These are phyloP conservation scores for Trichocladium antarcticum DNA, from an alignment of 495 filamentous ascomycete species.

Conservation along the genomic window DNA sequence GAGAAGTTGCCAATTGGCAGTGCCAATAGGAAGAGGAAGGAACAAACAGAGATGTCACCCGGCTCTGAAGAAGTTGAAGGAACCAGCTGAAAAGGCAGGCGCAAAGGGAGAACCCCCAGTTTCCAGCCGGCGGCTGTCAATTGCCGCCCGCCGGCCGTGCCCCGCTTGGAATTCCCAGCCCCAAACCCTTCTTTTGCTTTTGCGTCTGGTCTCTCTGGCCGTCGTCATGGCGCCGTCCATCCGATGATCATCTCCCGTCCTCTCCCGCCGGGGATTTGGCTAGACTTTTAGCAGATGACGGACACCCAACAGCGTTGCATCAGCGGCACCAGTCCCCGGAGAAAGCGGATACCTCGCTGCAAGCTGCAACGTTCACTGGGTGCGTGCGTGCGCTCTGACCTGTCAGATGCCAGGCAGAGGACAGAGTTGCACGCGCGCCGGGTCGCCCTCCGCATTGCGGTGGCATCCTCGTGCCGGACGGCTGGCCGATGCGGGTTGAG, in stretches of 20 bases:
- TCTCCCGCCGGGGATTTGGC: not conserved
- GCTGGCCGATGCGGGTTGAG: slow-evolving; percentile 2
- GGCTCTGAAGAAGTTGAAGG: not conserved
- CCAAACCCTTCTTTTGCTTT: too few relatives aligned
- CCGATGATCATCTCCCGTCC: not conserved
- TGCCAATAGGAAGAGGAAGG: not conserved
- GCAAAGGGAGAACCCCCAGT: not conserved
- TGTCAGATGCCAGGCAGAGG: not conserved
- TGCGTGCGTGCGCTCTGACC: not conserved
- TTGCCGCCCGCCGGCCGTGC: slow-evolving; percentile 13
- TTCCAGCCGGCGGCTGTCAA: slow-evolving; percentile 1
- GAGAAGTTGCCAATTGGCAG: too few relatives aligned
- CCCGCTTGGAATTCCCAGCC: slow-evolving; percentile 18
- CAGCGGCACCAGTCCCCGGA: not conserved
- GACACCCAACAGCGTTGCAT: not conserved
- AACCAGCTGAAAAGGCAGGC: slow-evolving; percentile 3
- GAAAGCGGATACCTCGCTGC: not conserved
- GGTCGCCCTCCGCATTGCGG: slow-evolving; percentile 5
- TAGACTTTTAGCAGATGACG: not conserved
- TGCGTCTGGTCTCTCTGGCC: too few relatives aligned
- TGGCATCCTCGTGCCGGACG: too few relatives aligned
- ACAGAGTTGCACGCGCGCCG: slow-evolving; percentile 11
- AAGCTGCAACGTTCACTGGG: slow-evolving; percentile 3
- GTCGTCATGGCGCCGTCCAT: too few relatives aligned
- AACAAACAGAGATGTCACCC: not conserved